Conservation (phyloP, 129 eudicot genomes). For the Flaveria trinervia region DNA sequence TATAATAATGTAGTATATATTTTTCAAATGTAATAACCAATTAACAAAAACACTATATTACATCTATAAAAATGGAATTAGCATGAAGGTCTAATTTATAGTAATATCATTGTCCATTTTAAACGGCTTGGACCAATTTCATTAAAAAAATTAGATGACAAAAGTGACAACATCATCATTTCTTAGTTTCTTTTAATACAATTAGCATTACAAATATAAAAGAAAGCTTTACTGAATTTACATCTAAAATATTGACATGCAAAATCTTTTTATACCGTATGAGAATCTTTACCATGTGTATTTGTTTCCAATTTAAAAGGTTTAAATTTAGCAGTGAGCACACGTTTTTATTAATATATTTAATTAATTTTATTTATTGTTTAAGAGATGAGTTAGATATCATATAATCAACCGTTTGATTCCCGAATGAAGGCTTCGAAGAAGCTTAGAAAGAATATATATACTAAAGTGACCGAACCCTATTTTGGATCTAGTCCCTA, state of each 20-base stretch:
- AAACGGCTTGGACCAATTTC: too few relatives aligned
- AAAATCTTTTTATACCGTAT: background rate
- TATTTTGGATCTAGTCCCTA: background rate
- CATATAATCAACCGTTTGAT: constrained; percentile 2
- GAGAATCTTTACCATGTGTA: constrained; percentile 15
- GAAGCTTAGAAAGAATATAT: background rate
- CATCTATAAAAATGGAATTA: too few relatives aligned
- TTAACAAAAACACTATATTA: too few relatives aligned
- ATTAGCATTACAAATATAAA: background rate
- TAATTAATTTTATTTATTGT: background rate
- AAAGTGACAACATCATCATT: background rate
- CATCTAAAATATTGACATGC: constrained; percentile 4
- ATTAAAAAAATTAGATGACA: background rate
- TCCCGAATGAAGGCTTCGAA: background rate
- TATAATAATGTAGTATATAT: too few relatives aligned
- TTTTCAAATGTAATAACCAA: too few relatives aligned
- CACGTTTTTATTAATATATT: background rate
- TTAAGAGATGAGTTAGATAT: background rate
- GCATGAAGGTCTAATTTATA: too few relatives aligned
- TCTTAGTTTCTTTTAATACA: background rate
- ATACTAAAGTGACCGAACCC: background rate
- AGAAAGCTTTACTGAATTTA: background rate
- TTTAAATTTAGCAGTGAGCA: constrained; percentile 1
- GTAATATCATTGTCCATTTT: too few relatives aligned
- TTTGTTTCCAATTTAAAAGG: background rate